Percentiles rank a stretch among this genome's conserved stretches.
Conservation (phyloP, 495 filamentous ascomycete genomes). For the Hyphodiscus hymeniophilus region DNA sequence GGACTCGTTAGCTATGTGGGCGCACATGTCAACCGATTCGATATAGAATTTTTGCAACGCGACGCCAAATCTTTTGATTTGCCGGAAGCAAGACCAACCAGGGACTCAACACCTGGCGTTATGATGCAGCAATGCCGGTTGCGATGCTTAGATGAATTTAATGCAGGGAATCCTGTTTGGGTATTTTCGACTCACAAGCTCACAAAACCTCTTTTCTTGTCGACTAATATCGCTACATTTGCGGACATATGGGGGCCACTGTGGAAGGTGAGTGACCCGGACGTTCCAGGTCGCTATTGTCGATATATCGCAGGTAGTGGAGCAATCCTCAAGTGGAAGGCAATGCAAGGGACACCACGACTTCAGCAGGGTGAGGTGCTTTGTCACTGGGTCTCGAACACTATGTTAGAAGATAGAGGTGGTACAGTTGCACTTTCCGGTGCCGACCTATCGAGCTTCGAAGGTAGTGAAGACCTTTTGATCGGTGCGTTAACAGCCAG, state of each 20-base stretch:
- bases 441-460: background rate
- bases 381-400: background rate
- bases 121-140: no score
- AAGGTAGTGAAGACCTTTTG: background rate
- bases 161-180: background rate
- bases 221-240: background rate
- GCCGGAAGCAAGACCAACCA: no score
- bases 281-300: background rate
- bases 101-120: no score
- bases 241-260: background rate
- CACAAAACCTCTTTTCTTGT: background rate
- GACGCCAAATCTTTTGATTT: no score
- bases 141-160: background rate
- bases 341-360: background rate
- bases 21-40: no score
- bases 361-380: background rate
- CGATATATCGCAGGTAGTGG: background rate
- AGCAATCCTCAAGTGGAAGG: background rate
- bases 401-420: background rate
- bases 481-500: background rate
- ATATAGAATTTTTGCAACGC: no score
- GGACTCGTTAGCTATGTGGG: no score
- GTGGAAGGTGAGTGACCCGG: background rate
- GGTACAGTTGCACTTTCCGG: background rate
- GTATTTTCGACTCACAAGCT: background rate